Percentiles rank a stretch among this genome's conserved stretches.
Evolutionary conservation across 192 early-diverging fungal genomes (phyloP).

Genomic region (Umbelopsis ramanniana): DNA sequence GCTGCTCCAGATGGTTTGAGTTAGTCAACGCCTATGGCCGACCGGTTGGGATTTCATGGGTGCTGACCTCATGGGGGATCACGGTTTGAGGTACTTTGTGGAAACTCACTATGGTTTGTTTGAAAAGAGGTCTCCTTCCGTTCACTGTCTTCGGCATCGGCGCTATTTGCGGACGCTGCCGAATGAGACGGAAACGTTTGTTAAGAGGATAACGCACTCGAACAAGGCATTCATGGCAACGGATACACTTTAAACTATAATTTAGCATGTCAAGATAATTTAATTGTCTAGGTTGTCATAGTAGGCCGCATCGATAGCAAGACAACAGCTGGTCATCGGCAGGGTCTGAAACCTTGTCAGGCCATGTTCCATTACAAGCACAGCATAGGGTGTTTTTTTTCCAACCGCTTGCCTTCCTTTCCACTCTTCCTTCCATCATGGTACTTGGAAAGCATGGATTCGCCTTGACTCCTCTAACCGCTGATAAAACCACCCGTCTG

Average conservation of each 20-base stretch:
- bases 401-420: not conserved
- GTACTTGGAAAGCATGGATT: constrained; percentile 23
- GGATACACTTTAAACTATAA: not conserved
- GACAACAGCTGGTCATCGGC: not conserved
- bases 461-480: constrained; percentile 31
- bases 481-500: constrained; percentile 47
- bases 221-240: too few species aligned
- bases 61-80: too few species aligned
- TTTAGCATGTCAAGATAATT: not conserved
- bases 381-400: not conserved
- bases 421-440: not conserved
- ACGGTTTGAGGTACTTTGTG: too few species aligned
- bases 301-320: not conserved
- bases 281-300: not conserved
- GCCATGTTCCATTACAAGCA: not conserved
- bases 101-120: too few species aligned
- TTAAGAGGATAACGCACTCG: not conserved
- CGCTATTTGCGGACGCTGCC: too few species aligned
- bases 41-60: too few species aligned
- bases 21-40: too few species aligned
- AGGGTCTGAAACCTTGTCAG: constrained; percentile 1
- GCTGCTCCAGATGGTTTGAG: too few species aligned
- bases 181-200: not conserved
- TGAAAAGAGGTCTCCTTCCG: too few species aligned
- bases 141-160: too few species aligned